phyloP scores from a whole-genome alignment of 345 rosid genomes.

The Corchorus capsularis region DNA sequence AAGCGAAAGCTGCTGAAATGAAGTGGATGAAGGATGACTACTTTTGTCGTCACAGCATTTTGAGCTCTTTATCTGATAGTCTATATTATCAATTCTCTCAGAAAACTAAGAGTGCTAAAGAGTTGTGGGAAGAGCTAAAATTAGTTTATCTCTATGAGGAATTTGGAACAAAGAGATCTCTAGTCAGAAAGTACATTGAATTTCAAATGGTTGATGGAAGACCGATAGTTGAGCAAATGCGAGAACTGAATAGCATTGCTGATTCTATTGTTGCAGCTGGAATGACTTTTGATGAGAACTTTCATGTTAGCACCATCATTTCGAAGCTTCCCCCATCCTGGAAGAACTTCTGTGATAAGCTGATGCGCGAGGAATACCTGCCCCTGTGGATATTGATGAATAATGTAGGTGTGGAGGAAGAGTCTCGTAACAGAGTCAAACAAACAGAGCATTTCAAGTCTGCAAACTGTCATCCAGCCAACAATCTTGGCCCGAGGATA shows the following conservation, averaged over 20 bases:
- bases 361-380: constrained; percentile 56
- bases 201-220: constrained; percentile 63
- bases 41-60: constrained; percentile 60
- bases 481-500: constrained; percentile 40
- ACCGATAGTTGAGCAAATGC: constrained; percentile 58
- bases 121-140: constrained; percentile 80
- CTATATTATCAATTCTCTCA: constrained; percentile 57
- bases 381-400: constrained; percentile 64
- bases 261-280: constrained; percentile 68
- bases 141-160: constrained; percentile 66
- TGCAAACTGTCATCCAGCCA: constrained; percentile 21
- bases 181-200: constrained; percentile 76
- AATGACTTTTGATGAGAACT: constrained; percentile 61
- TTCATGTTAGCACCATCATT: constrained; percentile 69
- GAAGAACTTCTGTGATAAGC: constrained; percentile 63
- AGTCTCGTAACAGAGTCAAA: constrained; percentile 30
- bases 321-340: constrained; percentile 85
- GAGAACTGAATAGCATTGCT: constrained; percentile 67
- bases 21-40: constrained; percentile 74
- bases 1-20: constrained; percentile 38
- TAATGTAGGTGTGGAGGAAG: constrained; percentile 56
- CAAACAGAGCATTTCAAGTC: constrained; percentile 33
- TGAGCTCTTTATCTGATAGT: constrained; percentile 67
- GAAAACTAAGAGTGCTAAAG: constrained; percentile 60
- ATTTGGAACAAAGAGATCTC: constrained; percentile 59